phyloP scores from a whole-genome alignment of 257 asterid genomes.

The Solanum appendiculatum region DNA sequence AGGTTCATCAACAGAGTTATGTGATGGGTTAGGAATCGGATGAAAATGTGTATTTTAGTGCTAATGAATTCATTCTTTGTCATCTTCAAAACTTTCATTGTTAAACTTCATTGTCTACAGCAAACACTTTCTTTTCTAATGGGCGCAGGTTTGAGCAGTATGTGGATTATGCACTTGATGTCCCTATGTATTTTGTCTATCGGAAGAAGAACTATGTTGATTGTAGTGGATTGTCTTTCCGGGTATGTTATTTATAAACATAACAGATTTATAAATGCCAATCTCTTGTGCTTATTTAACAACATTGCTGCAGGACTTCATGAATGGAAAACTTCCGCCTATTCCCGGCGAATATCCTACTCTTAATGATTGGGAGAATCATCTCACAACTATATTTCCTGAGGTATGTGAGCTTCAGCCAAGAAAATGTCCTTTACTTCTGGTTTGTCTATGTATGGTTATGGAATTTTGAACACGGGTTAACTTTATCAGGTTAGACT shows the following conservation, averaged over 20 bases:
- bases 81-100: not conserved
- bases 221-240: conserved; percentile 86
- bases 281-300: not conserved
- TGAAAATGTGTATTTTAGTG: not conserved
- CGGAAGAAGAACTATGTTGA: conserved; percentile 70
- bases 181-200: conserved; percentile 97
- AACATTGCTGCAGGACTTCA: conserved; percentile 52
- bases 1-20: not conserved
- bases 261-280: not conserved
- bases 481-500: conserved; percentile 73
- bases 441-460: not conserved
- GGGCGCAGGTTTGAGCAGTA: conserved; percentile 81
- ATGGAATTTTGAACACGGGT: not conserved
- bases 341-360: conserved; percentile 91
- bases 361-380: conserved; percentile 97
- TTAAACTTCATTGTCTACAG: not conserved
- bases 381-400: conserved; percentile 90
- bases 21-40: not conserved
- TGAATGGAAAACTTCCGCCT: conserved; percentile 87
- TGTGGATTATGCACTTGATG: conserved; percentile 97
- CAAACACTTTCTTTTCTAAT: conserved; percentile 7
- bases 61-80: not conserved
- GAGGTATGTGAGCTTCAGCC: conserved; percentile 40
- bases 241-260: conserved; percentile 36
- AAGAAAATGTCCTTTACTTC: not conserved